Base-by-base conservation (phyloP, 345 rosid genomes). In the Brassica carinata region DNA sequence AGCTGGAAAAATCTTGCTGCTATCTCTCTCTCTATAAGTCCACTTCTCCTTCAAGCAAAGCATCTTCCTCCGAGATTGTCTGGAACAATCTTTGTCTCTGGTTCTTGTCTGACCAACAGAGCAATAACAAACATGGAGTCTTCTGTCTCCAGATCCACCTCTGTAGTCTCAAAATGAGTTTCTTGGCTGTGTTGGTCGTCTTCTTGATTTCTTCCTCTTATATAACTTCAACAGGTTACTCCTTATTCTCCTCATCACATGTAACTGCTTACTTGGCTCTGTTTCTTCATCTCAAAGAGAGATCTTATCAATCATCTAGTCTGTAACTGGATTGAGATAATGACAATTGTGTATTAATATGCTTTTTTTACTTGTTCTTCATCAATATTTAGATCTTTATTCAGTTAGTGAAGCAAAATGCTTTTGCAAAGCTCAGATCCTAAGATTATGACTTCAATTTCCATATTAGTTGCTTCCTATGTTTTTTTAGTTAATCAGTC, bases 221-320 rank as follows among this genome's bases (percentile, higher is more conserved):
- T 79, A 84, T 89, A 83, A 89, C 90, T 74, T 87, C 90, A 33
- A 84, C 93, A 74, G 98, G 98, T 90, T n/a, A 78, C 66, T 69
- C 53, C 34, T 77, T 51, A 0, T 27, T 43, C 71, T 26, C 64
- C 30, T 59, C n/a, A 29, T 17, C 62, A 23, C 45, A 17, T 11
- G 33, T 0, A 19, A 31, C 51, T 79, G 29, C 40, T 48, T 64
- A 34, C 57, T 68, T 17, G 5, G 7, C 72, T 61, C 40, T 68
- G 71, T 76, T 81, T 69, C 51, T 5, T 65, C 6, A 8, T 71
- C 62, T 70, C 45, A 11, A 63, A 23, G 27, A n/a, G n/a, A 75
- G 77, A 75, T 75, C 69, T 55, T 71, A 53, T 79, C 0, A 64
- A 64, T 69, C 29, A 13, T 31, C 55, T 48, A 31, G 51, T 67